Base-by-base conservation (phyloP, 2,329 filamentous ascomycete genomes). In the Eutypa lata region DNA sequence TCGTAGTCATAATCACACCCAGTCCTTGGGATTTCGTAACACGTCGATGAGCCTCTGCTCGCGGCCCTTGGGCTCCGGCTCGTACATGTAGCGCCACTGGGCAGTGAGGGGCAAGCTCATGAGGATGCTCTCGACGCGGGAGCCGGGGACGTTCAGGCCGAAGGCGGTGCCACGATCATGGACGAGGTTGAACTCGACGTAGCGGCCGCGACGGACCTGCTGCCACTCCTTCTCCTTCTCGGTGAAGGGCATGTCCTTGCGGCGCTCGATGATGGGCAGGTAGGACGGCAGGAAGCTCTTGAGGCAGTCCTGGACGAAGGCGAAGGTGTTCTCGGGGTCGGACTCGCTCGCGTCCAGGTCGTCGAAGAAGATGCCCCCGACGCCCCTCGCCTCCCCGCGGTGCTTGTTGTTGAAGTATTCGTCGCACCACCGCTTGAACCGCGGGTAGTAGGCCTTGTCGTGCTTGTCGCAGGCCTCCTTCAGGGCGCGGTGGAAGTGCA, bases 311-410 rank as follows among this genome's bases (percentile, higher is more conserved):
- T 92, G 89, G 51, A 92, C 83, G 62, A 97, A 97, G 16, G 89
- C 84, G 69, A 99, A 97, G 0, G 92, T 82, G 60, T 91, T 90
- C 68, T 97, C 92, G 62, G 90, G 87, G 65, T 94, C 90, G 56
- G 91, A 90, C 64, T 93, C 89, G 1, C 83, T 82, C 64, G 89
- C 89, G 69, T 99, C 94, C 14, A 99, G 80, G 69, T 99, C 94
- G 72, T 99, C 94, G 67, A 99, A 99, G 82, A 99, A 99, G 72
- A 99, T 97, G 50, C 94, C 94, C 50, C 94, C 94, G 33, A 99
- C 76, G 52, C 94, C 94, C 47, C 94, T 88, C 46, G 84, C 79
- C 75, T 99, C 94, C 54, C 83, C 83, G 46, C 94, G 86, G 75
- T 99, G 94, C 70, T 92, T 93, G 72, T 97, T 89, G 76, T 82